Evolutionary conservation across 1,139 yeast genomes (phyloP).

Genomic region (Fermentozyma sake): DNA sequence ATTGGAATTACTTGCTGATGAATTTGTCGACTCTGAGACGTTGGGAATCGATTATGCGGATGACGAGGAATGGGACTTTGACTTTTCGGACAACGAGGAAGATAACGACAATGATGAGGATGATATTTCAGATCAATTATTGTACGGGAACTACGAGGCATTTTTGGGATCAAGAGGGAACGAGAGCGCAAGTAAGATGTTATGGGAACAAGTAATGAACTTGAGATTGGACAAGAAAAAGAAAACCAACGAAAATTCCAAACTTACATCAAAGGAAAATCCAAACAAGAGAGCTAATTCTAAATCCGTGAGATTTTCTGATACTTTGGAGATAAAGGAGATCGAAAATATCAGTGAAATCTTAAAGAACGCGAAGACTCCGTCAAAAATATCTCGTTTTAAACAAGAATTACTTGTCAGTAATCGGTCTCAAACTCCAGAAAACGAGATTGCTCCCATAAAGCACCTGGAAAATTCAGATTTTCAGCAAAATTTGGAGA

Average conservation of each 20-base stretch:
- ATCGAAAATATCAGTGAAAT: constrained; percentile 55
- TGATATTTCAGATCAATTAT: constrained; percentile 23
- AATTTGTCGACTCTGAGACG: constrained; percentile 34
- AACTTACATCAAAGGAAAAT: constrained; percentile 1
- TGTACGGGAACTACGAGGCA: constrained; percentile 17
- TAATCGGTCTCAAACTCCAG: neutral
- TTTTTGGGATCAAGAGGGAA: constrained; percentile 11
- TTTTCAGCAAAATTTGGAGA: no score
- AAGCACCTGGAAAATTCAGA: no score
- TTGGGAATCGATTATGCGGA: constrained; percentile 31
- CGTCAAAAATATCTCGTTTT: constrained; percentile 19
- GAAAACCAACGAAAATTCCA: neutral
- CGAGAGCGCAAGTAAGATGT: constrained; percentile 15
- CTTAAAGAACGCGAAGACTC: constrained; percentile 27
- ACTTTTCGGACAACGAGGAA: constrained; percentile 24
- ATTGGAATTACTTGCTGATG: constrained; percentile 48
- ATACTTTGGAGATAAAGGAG: constrained; percentile 51
- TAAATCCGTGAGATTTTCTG: constrained; percentile 52
- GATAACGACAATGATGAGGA: constrained; percentile 10
- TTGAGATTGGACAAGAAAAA: constrained; percentile 13
- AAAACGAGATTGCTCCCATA: neutral
- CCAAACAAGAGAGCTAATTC: constrained; percentile 6
- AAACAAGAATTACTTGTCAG: constrained; percentile 15
- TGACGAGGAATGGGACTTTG: constrained; percentile 35
- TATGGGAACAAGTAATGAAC: constrained; percentile 29